Conservation (phyloP, 352 stramenopile genomes). For the Vaucheria bursata region DNA sequence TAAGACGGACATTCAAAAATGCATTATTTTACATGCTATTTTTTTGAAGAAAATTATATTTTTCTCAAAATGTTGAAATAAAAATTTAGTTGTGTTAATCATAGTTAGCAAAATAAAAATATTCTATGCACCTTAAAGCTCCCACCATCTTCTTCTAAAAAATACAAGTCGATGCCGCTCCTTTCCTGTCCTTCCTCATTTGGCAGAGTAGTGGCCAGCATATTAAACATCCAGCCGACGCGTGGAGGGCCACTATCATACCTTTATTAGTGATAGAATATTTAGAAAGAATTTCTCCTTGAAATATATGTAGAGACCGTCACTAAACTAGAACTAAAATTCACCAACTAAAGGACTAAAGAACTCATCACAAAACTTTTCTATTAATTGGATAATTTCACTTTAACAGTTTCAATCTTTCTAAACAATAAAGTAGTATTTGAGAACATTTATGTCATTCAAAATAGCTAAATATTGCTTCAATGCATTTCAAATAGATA, state of each 20-base stretch:
- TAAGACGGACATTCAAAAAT: too few species aligned
- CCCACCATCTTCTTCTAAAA: conserved; percentile 77
- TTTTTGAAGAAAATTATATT: too few species aligned
- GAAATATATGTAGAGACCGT: background rate
- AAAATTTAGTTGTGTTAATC: too few species aligned
- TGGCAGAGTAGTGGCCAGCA: conserved; percentile 45
- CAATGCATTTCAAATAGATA: too few species aligned
- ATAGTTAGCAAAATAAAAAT: too few species aligned
- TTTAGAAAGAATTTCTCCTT: background rate
- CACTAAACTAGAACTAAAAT: background rate
- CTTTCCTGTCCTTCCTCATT: conserved; percentile 59
- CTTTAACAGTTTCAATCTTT: background rate
- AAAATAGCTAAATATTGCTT: too few species aligned
- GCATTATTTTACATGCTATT: too few species aligned
- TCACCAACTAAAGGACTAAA: background rate
- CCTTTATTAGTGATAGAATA: background rate
- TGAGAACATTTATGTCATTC: too few species aligned
- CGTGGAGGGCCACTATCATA: conserved; percentile 29
- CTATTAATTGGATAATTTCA: background rate
- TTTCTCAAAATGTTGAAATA: too few species aligned
- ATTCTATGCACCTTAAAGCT: conserved; percentile 97
- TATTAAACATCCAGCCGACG: conserved; percentile 49
- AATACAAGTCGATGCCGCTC: conserved; percentile 85
- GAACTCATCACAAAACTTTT: background rate
- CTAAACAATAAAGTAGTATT: too few species aligned